Base-by-base conservation (phyloP, 371 early-diverging fungal genomes). In the Mucor racemosus region DNA sequence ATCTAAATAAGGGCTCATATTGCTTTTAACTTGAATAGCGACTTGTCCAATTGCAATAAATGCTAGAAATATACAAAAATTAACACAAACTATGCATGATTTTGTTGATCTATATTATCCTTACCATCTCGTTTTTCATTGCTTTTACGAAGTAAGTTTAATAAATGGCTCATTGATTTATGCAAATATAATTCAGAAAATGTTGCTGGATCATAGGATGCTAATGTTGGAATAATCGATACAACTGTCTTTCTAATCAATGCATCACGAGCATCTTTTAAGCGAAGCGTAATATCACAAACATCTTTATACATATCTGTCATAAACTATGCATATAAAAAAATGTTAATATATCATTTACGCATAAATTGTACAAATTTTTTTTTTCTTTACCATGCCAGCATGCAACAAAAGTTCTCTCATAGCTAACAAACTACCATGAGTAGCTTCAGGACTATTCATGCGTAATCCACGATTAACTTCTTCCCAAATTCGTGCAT, bases 31-130 rank as follows among this genome's bases (percentile, higher is more conserved):
- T 13, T 90, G 91, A 63, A 93, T 81, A 1, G 97, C 91, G 7
- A 99, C 88, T 46, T 92, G 87, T 5, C 97, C 97, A 59, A 97
- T 90, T 10, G 97, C 92, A 44, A 86, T 75, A 70, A 96, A 95
- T 0, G 95, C 96, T 77, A 77, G n/a, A 69, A 34, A 58, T 46
- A 69, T 17, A 40, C 19, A 50, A 19, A 1, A 48, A 48, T 19
- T 15, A n/a, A 17, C 4, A 15, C 21, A 64, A 8, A 54, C 5
- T 36, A 15, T 13, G 17, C 26, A 21, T 38, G 5, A 31, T 8
- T 26, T 26, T 7, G 5, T 42, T n/a, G n/a, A 17, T 19, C 8
- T 8, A 19, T 7, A 48, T 7, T 8, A 21, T 48, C 0, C 26
- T 62, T 75, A 89, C 89, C 86, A 71, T 83, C 80, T 5, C 86